Conservation (phyloP, 1,139 yeast genomes). For the Kodamaea alishanica region DNA sequence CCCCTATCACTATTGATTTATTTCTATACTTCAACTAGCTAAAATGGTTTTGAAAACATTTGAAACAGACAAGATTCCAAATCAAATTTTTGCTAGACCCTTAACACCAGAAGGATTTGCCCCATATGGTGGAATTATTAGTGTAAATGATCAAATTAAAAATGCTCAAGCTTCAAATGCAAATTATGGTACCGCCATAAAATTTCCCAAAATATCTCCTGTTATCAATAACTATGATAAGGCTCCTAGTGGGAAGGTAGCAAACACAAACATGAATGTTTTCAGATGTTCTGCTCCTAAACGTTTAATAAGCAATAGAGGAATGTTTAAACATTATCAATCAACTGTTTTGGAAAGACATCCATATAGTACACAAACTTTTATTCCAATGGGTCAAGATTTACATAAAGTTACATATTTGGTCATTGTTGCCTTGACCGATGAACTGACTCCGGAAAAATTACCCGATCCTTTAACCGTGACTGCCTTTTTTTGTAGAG, state of each 20-base stretch:
- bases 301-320: constrained; percentile 43
- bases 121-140: constrained; percentile 44
- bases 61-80: constrained; percentile 22
- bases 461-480: constrained; percentile 61
- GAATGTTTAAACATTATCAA: constrained; percentile 35
- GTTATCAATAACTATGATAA: constrained; percentile 48
- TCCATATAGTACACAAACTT: constrained; percentile 87
- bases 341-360: constrained; percentile 83
- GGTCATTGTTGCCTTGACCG: constrained; percentile 74
- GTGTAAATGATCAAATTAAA: constrained; percentile 44
- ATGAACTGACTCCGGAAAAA: constrained; percentile 29
- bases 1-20: not conserved
- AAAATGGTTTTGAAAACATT: constrained; percentile 43
- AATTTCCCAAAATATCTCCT: constrained; percentile 70
- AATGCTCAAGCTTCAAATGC: constrained; percentile 47
- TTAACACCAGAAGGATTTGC: constrained; percentile 43
- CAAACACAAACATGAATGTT: constrained; percentile 73
- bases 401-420: constrained; percentile 52
- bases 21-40: no score
- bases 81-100: constrained; percentile 29
- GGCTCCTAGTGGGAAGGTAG: constrained; percentile 38
- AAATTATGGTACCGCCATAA: constrained; percentile 91
- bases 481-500: constrained; percentile 70
- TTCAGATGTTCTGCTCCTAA: constrained; percentile 78
- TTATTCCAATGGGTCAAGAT: constrained; percentile 78